Evolutionary conservation across 2,329 filamentous ascomycete species (phyloP), one percentile per base, ranked within the genome.

Genomic region (Leptographium radiaticola): DNA sequence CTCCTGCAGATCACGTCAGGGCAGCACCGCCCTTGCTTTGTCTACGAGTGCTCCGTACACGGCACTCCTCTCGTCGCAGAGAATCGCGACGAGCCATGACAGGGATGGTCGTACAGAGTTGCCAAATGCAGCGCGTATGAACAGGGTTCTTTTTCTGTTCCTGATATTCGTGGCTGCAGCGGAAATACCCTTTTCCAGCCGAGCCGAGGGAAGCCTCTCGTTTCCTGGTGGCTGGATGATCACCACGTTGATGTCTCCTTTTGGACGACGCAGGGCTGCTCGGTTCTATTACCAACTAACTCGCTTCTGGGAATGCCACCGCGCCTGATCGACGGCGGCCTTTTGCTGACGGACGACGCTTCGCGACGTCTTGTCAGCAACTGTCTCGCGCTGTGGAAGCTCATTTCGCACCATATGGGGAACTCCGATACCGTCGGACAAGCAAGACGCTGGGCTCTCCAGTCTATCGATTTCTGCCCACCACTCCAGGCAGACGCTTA

Each of bases 331-430:
- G 25, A 25, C 25, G 2, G 25, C 25, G 25, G 25, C 25, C 25
- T 25, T 25, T 25, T 25, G 25, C 25, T 25, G 25, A 25, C 25
- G 25, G 25, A 25, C 25, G 25, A 25, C 25, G 25, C 25, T 25
- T 2, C 25, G 25, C 16, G 31, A 36, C 16, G 2, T n/a, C 15
- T 18, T 12, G 9, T 15, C 6, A 34, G 18, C 20, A 18, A 10
- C 7, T 40, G 48, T 49, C 34, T 49, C 39, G 51, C 36, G 51
- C 52, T 55, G 56, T 59, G 56, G 57, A 53, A 51, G 52, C 55
- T 60, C 58, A 59, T 59, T 60, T 59, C 59, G 59, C 58, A 50
- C 33, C 53, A 53, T 48, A 59, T 60, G 59, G 59, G 59, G 59
- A 59, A 60, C 58, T 60, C 59, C 59, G 59, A 53, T 47, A 46